These are phyloP conservation scores for Dacryopinax primogenitus DNA, from an alignment of 768 basidiomycete species.

Conservation along the genomic window DNA sequence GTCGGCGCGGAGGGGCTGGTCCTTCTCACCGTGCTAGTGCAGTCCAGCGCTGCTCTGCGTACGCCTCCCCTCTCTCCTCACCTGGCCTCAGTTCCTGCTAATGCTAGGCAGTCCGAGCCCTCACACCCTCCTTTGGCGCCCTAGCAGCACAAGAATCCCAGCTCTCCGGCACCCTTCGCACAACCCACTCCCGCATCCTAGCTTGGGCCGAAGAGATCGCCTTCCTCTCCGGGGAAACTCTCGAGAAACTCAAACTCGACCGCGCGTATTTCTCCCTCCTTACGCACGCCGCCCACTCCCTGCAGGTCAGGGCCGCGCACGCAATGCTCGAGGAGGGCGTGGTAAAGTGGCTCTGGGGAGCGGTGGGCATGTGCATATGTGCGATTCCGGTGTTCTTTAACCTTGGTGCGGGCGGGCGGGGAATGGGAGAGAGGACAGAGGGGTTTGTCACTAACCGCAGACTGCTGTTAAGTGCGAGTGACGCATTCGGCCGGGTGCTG, in stretches of 20 bases:
- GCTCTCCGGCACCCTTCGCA: slow-evolving; percentile 76
- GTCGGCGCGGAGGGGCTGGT: slow-evolving; percentile 89
- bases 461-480: slow-evolving; percentile 69
- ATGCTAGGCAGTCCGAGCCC: slow-evolving; percentile 49
- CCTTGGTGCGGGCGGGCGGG: slow-evolving; percentile 49
- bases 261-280: slow-evolving; percentile 73
- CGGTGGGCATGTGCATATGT: slow-evolving; percentile 80
- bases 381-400: slow-evolving; percentile 89
- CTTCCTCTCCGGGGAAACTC: slow-evolving; percentile 74
- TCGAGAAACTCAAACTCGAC: slow-evolving; percentile 84
- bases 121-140: slow-evolving; percentile 85
- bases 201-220: slow-evolving; percentile 85
- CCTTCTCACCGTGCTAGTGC: slow-evolving; percentile 69
- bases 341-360: slow-evolving; percentile 91
- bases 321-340: slow-evolving; percentile 87
- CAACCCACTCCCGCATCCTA: slow-evolving; percentile 79
- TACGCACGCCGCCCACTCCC: slow-evolving; percentile 70
- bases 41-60: slow-evolving; percentile 71
- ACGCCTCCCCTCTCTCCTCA: slow-evolving; percentile 25
- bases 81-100: not conserved
- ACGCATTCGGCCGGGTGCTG: slow-evolving; percentile 92
- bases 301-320: slow-evolving; percentile 76
- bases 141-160: slow-evolving; percentile 83
- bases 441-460: slow-evolving; percentile 95
- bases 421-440: slow-evolving; percentile 81